These are phyloP conservation scores for Suillus alpinus DNA, from an alignment of 768 basidiomycete species.

Conservation along the genomic window DNA sequence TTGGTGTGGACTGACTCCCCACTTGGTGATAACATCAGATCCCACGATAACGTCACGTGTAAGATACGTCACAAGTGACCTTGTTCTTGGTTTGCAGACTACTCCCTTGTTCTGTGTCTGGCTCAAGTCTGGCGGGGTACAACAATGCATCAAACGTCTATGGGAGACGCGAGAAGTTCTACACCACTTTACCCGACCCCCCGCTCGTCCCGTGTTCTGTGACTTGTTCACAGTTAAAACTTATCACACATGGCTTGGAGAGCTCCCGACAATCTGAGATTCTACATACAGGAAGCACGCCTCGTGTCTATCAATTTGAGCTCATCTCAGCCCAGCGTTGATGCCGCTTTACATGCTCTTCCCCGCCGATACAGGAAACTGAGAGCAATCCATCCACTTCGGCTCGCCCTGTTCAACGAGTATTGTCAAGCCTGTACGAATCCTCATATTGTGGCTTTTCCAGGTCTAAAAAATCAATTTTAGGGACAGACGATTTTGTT, in stretches of 20 bases:
- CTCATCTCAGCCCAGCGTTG: conserved; percentile 32
- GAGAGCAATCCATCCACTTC: conserved; percentile 42
- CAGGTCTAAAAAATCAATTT: conserved; percentile 5
- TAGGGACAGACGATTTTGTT: conserved; percentile 40
- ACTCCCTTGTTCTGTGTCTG: not conserved
- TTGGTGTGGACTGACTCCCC: not conserved
- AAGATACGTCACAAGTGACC: not conserved
- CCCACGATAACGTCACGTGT: not conserved
- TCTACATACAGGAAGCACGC: conserved; percentile 44
- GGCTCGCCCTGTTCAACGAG: conserved; percentile 26
- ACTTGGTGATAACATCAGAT: not conserved
- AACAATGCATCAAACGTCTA: not conserved
- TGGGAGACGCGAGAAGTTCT: not conserved
- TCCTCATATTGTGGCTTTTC: not conserved
- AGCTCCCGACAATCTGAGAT: conserved; percentile 42
- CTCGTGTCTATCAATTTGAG: conserved; percentile 43
- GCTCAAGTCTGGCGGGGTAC: not conserved
- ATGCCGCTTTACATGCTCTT: conserved; percentile 31
- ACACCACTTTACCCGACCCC: not conserved
- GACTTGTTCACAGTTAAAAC: not conserved
- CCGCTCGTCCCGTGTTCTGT: not conserved
- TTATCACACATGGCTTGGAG: conserved; percentile 23
- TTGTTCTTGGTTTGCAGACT: not conserved
- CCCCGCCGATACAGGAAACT: conserved; percentile 51
- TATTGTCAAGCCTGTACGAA: not conserved